These are phyloP conservation scores for Syzygium jambos DNA, from an alignment of 345 rosid species.

Conservation along the genomic window DNA sequence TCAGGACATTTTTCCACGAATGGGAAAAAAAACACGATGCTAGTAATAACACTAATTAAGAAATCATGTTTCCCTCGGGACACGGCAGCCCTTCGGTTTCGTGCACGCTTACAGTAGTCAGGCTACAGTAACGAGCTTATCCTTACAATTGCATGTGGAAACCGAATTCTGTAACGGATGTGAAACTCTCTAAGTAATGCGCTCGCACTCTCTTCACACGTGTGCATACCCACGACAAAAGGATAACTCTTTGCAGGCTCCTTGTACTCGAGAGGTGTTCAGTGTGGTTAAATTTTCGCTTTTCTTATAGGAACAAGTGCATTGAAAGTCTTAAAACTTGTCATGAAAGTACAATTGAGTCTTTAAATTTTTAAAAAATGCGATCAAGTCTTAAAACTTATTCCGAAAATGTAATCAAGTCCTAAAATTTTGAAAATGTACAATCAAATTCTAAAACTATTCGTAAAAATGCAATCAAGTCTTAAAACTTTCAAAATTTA, in stretches of 20 bases:
- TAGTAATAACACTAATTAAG: background rate
- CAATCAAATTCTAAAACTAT: too few relatives aligned
- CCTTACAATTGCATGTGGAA: background rate
- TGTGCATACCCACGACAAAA: background rate
- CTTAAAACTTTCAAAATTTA: too few relatives aligned
- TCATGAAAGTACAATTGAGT: too few relatives aligned
- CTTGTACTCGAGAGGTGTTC: background rate
- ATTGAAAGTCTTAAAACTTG: too few relatives aligned
- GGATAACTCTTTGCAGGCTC: background rate
- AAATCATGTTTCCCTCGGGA: background rate
- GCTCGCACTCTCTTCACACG: background rate
- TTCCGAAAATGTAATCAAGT: too few relatives aligned
- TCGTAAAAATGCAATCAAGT: too few relatives aligned
- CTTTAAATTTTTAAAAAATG: too few relatives aligned
- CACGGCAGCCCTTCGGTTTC: background rate
- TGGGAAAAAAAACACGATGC: background rate
- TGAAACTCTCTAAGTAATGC: background rate
- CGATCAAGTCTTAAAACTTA: too few relatives aligned
- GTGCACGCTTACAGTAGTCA: background rate
- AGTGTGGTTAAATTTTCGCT: background rate
- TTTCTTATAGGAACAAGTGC: background rate
- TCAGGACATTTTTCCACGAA: background rate
- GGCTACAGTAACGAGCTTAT: background rate
- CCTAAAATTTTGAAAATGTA: too few relatives aligned
- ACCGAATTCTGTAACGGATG: background rate